Conservation (phyloP, 1,139 yeast genomes). For the Suhomyces taliae region DNA sequence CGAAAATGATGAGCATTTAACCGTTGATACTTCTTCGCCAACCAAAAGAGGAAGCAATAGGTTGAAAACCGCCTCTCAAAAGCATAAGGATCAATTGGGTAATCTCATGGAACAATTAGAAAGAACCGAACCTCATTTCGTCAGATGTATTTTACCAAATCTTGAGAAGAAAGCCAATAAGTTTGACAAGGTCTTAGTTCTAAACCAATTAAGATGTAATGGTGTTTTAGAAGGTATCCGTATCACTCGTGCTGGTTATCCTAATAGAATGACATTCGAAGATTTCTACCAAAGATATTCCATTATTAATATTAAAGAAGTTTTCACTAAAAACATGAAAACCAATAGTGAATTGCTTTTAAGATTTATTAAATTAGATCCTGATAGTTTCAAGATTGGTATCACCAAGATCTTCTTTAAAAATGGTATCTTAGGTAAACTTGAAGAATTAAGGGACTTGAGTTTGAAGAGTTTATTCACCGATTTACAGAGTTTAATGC, state of each 20-base stretch:
- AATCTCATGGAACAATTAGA: slow-evolving; percentile 72
- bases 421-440: slow-evolving; percentile 87
- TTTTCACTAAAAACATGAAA: slow-evolving; percentile 51
- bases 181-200: slow-evolving; percentile 74
- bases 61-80: slow-evolving; percentile 82
- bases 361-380: slow-evolving; percentile 58
- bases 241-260: slow-evolving; percentile 95
- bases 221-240: slow-evolving; percentile 98
- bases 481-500: slow-evolving; percentile 62
- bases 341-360: slow-evolving; percentile 71
- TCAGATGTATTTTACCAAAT: slow-evolving; percentile 93
- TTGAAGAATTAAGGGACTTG: slow-evolving; percentile 77
- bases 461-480: slow-evolving; percentile 58
- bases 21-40: slow-evolving; percentile 4
- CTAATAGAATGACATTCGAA: slow-evolving; percentile 82
- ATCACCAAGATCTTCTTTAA: slow-evolving; percentile 87
- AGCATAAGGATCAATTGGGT: slow-evolving; percentile 78
- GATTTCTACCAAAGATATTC: slow-evolving; percentile 78
- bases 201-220: slow-evolving; percentile 90
- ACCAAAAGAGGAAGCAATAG: slow-evolving; percentile 18
- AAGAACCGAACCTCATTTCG: slow-evolving; percentile 92
- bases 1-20: slow-evolving; percentile 22
- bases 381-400: slow-evolving; percentile 72
- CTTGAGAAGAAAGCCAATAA: slow-evolving; percentile 66
- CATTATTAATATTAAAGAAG: slow-evolving; percentile 52